Base-by-base conservation (phyloP, 1,284 basidiomycete genomes). In the Volvariella volvacea region DNA sequence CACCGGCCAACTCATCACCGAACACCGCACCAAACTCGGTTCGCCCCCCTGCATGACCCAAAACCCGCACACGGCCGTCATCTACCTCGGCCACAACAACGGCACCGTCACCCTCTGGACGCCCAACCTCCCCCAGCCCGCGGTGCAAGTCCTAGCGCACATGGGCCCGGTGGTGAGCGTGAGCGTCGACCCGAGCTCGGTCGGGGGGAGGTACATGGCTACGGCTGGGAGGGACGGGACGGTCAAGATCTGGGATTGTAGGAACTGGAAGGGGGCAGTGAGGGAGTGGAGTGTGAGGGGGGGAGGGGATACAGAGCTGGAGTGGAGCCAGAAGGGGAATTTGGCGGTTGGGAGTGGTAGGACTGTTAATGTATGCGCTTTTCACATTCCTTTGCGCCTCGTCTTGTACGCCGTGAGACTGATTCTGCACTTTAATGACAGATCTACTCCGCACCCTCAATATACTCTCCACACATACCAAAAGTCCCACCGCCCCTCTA, bases 81-180 rank as follows among this genome's bases (percentile, higher is more conserved):
- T 98, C 43, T 83, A 97, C 53, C 80, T 97, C 8, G 96, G 95
- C 0, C 94, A 98, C 57, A 80, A 89, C 55, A 95, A 94, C 58
- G 89, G 90, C 1, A 85, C 84, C 4, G 88, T 98, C 22, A 94
- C 93, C 0, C 72, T 99, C 7, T 98, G 94, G 93, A 96, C 94
- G 4, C 96, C 95, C 0, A 97, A 96, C 55, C 72, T 95, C 6
- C 81, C 91, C 0, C 85, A 90, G 40, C 88, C 95, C 0, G 92
- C 92, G 1, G 89, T 99, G 37, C 91, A 89, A 52, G 74, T 98
- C 1, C 77, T 97, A 3, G 89, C 95, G 0, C 95, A 99, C 59
- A 71, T 91, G 0, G 93, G 94, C 0, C 92, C 93, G 0, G 82
- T 99, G 1, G 75, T 80, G 0, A 82, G 85, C 28, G 74, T 97